Percentiles rank a stretch among this genome's conserved stretches.
These are phyloP conservation scores for Toxoplasma gondii DNA, from an alignment of 169 alveolate genomes.

Conservation along the genomic window DNA sequence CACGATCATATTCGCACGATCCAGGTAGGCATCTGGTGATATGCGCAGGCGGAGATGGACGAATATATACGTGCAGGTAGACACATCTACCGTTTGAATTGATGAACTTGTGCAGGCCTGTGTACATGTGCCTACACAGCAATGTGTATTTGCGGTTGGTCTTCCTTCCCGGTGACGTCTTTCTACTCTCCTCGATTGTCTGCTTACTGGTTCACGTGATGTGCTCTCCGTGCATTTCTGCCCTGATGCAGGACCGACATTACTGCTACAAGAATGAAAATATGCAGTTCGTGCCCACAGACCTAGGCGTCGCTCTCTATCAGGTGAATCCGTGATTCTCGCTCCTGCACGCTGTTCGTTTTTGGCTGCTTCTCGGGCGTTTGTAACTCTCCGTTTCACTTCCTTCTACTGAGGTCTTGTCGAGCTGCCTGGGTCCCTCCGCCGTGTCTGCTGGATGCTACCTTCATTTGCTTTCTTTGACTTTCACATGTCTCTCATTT, in stretches of 20 bases:
- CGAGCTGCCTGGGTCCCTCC: too few relatives aligned
- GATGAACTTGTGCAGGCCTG: not conserved
- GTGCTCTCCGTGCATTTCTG: too few relatives aligned
- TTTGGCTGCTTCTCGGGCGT: too few relatives aligned
- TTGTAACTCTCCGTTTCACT: too few relatives aligned
- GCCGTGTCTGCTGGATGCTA: too few relatives aligned
- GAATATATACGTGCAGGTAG: not conserved
- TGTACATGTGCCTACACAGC: not conserved
- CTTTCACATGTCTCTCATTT: too few relatives aligned
- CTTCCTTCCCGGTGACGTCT: not conserved
- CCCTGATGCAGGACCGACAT: conserved; percentile 55
- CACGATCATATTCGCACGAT: conserved; percentile 97
- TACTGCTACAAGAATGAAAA: conserved; percentile 51
- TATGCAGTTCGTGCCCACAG: conserved; percentile 62
- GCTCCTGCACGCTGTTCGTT: not conserved
- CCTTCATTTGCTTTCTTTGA: too few relatives aligned
- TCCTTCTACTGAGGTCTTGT: too few relatives aligned
- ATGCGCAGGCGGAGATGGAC: too few relatives aligned
- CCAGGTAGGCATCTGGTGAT: conserved; percentile 81
- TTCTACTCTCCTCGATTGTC: too few relatives aligned
- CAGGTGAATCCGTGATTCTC: conserved; percentile 31
- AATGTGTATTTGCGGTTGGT: not conserved
- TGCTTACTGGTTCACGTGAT: too few relatives aligned
- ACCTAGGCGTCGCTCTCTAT: conserved; percentile 61
- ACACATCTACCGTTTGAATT: not conserved